Percentiles rank a stretch among this genome's conserved stretches.
phyloP scores from a whole-genome alignment of 495 filamentous ascomycete genomes.

The Hyaloscypha hepaticicola region DNA sequence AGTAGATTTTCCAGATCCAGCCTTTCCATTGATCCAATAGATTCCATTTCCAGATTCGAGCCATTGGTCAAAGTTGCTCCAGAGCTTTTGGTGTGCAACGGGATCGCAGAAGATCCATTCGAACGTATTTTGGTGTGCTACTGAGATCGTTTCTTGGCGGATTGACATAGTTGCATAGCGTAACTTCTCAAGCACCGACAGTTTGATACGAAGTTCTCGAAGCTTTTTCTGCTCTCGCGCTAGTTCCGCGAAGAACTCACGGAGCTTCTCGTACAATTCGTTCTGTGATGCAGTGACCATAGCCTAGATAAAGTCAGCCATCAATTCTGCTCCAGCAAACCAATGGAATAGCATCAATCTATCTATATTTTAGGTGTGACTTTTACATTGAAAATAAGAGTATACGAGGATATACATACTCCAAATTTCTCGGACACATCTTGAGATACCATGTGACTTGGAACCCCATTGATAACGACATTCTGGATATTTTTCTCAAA shows the following conservation, averaged over 20 bases:
- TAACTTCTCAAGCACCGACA: conserved; percentile 25
- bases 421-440: no score
- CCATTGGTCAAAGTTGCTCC: conserved; percentile 27
- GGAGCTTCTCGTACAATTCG: background rate
- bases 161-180: conserved; percentile 25
- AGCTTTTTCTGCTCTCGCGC: background rate
- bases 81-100: background rate
- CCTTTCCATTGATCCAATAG: conserved; percentile 41
- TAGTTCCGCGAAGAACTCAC: background rate
- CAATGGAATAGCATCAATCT: no score
- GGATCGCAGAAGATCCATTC: conserved; percentile 30
- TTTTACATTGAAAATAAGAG: no score
- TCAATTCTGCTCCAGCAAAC: no score
- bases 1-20: no score
- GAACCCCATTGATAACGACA: no score
- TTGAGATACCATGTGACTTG: no score
- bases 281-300: background rate
- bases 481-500: background rate
- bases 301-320: no score
- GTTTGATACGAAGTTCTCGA: background rate
- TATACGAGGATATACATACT: no score
- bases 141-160: conserved; percentile 27
- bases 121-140: conserved; percentile 31
- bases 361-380: no score
- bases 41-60: conserved; percentile 23